These are phyloP conservation scores for Athelia psychrophila DNA, from an alignment of 1,284 basidiomycete genomes.

Conservation along the genomic window DNA sequence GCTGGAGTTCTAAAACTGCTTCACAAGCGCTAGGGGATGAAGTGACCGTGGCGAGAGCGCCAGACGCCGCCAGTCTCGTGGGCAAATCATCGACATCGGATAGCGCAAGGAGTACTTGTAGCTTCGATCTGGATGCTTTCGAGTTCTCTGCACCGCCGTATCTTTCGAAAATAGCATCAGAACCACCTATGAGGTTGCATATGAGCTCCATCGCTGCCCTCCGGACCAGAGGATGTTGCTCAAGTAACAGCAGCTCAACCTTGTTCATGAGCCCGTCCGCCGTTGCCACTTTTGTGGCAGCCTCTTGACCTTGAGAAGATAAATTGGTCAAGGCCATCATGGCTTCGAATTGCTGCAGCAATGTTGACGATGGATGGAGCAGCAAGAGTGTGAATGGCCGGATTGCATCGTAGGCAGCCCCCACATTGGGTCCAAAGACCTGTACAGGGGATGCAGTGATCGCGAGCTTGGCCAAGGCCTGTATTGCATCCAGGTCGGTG, in stretches of 20 bases:
- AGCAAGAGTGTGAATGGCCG: constrained; percentile 75
- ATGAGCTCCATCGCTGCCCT: constrained; percentile 90
- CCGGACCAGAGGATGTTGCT: constrained; percentile 80
- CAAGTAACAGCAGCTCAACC: constrained; percentile 80
- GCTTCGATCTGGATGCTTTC: constrained; percentile 52
- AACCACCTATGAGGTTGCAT: constrained; percentile 86
- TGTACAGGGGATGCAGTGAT: constrained; percentile 90
- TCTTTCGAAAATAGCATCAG: constrained; percentile 69
- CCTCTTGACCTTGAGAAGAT: constrained; percentile 69
- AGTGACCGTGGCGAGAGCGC: constrained; percentile 80
- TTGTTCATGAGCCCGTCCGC: constrained; percentile 63
- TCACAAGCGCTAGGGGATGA: constrained; percentile 59
- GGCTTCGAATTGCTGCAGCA: constrained; percentile 88
- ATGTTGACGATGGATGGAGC: constrained; percentile 60
- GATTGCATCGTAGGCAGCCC: constrained; percentile 77
- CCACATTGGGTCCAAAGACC: constrained; percentile 83
- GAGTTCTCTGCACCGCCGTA: constrained; percentile 52
- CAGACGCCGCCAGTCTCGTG: constrained; percentile 83
- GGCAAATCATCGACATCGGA: constrained; percentile 81
- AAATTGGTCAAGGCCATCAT: constrained; percentile 96
- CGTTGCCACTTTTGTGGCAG: constrained; percentile 63
- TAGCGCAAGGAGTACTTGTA: constrained; percentile 83
- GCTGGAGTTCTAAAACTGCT: constrained; percentile 59
- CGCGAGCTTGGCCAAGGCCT: constrained; percentile 89
- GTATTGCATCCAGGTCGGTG: constrained; percentile 67